Conservation (phyloP, 345 rosid species). For the Hibiscus tridactylites region DNA sequence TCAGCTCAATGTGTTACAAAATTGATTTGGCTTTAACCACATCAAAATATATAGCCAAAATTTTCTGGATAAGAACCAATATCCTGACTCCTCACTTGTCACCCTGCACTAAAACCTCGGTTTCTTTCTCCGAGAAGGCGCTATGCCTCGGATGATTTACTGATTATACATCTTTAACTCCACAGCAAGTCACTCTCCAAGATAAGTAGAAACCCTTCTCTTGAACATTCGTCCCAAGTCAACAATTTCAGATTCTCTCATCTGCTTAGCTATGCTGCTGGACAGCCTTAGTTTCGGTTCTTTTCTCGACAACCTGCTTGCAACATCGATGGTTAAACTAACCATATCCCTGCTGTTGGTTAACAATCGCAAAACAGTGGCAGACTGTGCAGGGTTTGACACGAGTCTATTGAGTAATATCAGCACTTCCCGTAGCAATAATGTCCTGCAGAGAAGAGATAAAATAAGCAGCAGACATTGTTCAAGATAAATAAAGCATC, state of each 20-base stretch:
- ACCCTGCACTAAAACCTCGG: background rate
- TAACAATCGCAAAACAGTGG: conserved; percentile 41
- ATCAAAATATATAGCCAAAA: background rate
- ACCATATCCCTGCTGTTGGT: conserved; percentile 74
- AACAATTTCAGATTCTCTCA: conserved; percentile 50
- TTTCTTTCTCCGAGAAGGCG: background rate
- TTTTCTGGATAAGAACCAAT: background rate
- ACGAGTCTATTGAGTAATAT: conserved; percentile 77
- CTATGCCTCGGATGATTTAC: background rate
- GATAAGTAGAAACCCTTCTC: conserved; percentile 52
- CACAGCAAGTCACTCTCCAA: conserved; percentile 34
- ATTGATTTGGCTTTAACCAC: background rate
- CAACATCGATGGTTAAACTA: conserved; percentile 59
- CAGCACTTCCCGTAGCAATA: conserved; percentile 64
- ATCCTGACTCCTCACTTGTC: too few relatives aligned
- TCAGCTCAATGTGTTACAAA: background rate
- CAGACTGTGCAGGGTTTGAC: conserved; percentile 49
- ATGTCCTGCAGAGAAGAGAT: conserved; percentile 32
- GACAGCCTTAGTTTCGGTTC: conserved; percentile 19
- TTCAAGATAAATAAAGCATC: background rate
- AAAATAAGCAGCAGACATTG: background rate
- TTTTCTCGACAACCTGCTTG: conserved; percentile 52
- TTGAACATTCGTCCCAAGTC: conserved; percentile 60
- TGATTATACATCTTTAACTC: background rate
- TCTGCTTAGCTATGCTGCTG: conserved; percentile 28